Base-by-base conservation (phyloP, 75 land plant species). In the Cupressus sempervirens region DNA sequence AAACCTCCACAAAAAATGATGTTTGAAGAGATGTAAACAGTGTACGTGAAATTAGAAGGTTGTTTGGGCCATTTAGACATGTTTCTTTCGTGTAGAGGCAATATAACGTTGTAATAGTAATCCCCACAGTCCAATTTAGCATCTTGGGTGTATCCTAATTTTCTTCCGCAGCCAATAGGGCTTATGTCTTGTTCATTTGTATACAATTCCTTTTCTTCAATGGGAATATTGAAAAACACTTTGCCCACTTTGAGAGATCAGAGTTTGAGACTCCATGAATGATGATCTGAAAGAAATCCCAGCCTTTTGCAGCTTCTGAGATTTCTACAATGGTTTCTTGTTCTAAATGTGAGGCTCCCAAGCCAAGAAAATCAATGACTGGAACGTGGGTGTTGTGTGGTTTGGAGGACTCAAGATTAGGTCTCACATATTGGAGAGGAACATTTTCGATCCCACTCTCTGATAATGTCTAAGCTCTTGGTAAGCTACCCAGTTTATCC, bases 241-340 rank as follows among this genome's bases (percentile, higher is more conserved):
- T 2, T 73, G 76, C 40, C 36, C 16, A 35, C 16, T 12, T 38
- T 38, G 76, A 11, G 76, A 34, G 3, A 73, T 34, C 10, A 73
- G 38, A 34, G 14, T 13, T 15, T 13, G 76, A 38, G 76, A 73
- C 14, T 34, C 76, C 76, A 32, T 73, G 76, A 38, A 40, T 76
- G 13, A 76, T 9, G 40, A 76, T 76, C 43, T 76, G 46, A 23
- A 77, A 77, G 80, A 77, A 77, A 7, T 48, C 80, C 80, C 80
- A 77, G 12, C 23, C 23, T 23, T 77, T 11, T 43, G 80, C n/a
- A 41, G 80, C 80, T 3, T 3, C 43, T 0, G 80, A 43, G 43
- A 77, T 77, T 8, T 23, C 80, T 20, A 3, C 43, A 0, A 77
- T 18, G 48, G n/a, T 41, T n/a, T 38, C 20, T 1, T 77, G 3